Conservation (phyloP, 1,284 basidiomycete species). For the Melampsora larici-populina region DNA sequence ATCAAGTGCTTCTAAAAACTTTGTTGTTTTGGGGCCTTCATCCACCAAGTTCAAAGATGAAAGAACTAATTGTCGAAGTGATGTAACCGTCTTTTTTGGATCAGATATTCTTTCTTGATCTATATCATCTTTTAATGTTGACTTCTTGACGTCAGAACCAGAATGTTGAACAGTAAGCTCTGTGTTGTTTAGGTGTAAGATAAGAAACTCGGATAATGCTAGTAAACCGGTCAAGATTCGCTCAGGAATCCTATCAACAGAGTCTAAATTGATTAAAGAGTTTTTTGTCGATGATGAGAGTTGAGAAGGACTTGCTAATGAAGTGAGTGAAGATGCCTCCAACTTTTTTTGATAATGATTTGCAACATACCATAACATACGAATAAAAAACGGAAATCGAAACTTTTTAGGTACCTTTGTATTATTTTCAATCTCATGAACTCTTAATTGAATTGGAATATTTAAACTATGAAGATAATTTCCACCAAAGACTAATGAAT, state of each 20-base stretch:
- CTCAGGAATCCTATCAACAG: constrained; percentile 2
- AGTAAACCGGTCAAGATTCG: constrained; percentile 19
- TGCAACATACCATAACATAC: constrained; percentile 54
- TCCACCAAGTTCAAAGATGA: not conserved
- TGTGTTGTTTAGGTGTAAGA: not conserved
- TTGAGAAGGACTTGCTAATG: not conserved
- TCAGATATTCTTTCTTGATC: constrained; percentile 2
- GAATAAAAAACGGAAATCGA: constrained; percentile 67
- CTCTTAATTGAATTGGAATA: constrained; percentile 68
- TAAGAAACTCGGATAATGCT: constrained; percentile 18
- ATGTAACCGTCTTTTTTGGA: not conserved
- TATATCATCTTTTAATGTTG: not conserved
- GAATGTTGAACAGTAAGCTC: not conserved
- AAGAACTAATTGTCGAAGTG: constrained; percentile 14
- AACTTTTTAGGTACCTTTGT: constrained; percentile 94
- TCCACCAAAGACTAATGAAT: constrained; percentile 92
- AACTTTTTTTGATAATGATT: constrained; percentile 44
- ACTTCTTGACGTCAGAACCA: not conserved
- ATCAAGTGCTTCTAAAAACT: not conserved
- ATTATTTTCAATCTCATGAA: constrained; percentile 84
- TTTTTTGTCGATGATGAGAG: not conserved
- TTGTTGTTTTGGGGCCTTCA: not conserved
- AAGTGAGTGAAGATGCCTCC: not conserved
- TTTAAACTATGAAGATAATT: constrained; percentile 90
- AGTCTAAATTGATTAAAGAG: constrained; percentile 13